Conservation (phyloP, 2,329 filamentous ascomycete genomes). For the Neofusicoccum ribis region DNA sequence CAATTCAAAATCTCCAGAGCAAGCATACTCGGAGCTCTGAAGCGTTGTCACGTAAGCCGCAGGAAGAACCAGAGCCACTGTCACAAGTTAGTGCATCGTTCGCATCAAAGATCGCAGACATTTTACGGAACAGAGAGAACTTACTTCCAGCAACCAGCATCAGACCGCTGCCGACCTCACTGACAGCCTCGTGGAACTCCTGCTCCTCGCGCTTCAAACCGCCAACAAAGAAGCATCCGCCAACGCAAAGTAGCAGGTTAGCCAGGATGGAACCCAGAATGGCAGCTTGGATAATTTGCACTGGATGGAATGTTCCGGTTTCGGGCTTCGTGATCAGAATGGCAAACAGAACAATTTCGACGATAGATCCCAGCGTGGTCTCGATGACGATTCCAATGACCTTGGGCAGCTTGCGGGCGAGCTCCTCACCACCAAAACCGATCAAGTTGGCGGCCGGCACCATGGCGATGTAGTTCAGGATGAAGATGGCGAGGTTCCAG, state of each 20-base stretch:
- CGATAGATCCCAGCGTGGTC: slow-evolving; percentile 66
- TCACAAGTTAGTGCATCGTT: slow-evolving; percentile 22
- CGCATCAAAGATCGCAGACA: not conserved
- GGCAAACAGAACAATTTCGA: slow-evolving; percentile 83
- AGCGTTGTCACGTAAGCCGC: slow-evolving; percentile 55
- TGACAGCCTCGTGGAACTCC: slow-evolving; percentile 71
- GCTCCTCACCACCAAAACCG: slow-evolving; percentile 71
- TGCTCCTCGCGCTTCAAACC: slow-evolving; percentile 69
- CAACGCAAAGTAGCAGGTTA: slow-evolving; percentile 77
- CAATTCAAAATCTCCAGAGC: slow-evolving; percentile 27
- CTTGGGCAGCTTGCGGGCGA: slow-evolving; percentile 73
- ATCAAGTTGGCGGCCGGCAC: slow-evolving; percentile 73
- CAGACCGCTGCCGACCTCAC: slow-evolving; percentile 75
- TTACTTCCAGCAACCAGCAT: slow-evolving; percentile 72
- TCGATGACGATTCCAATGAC: slow-evolving; percentile 65
- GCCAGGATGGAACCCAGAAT: slow-evolving; percentile 82
- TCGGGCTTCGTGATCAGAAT: slow-evolving; percentile 60
- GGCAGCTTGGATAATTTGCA: slow-evolving; percentile 77
- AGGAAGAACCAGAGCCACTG: slow-evolving; percentile 51
- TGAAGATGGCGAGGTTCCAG: slow-evolving; percentile 56
- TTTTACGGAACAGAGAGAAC: slow-evolving; percentile 19
- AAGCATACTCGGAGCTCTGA: slow-evolving; percentile 25
- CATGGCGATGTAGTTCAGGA: slow-evolving; percentile 74
- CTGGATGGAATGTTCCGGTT: slow-evolving; percentile 29
- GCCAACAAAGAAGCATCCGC: slow-evolving; percentile 76